Evolutionary conservation across 257 asterid species (phyloP), one percentile per base, ranked within the genome.

Genomic region (Nyctanthes arbortristis): DNA sequence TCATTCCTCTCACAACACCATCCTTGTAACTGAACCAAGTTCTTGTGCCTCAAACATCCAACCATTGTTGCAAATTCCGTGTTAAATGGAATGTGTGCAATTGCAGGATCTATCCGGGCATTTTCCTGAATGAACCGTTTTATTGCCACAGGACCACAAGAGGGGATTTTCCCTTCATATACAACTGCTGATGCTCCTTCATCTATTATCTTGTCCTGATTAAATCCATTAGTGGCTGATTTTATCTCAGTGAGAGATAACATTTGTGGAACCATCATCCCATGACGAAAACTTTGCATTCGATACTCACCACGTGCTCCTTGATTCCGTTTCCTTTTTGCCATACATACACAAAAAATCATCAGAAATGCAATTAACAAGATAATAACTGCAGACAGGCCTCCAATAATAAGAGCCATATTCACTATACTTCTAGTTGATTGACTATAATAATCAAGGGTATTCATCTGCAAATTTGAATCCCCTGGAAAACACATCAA

Each of bases 1-100:
- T 92, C 98, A 27, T 83, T 81, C 79, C 80, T 82, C 86, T 89
- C 96, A 43, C 94, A 87, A 54, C 96, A 92, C 96, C 96, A 92
- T 7, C 97, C 97, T 34, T 80, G 85, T 0, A 92, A 79, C 77
- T 84, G 92, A 52, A 89, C 89, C 57, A 92, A 65, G 67, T 92
- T 86, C 78, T 82, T 89, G 84, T 92, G 97, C 82, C 80, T 84
- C 73, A 89, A 81, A 63, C 93, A 92, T 0, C 96, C 94, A 20
- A 84, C 83, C 91, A 89, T 86, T 31, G 96, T 84, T 1, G 89
- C 90, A 61, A 89, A 83, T 74, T 92, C 96, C 4, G 83, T 86
- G 65, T 82, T 76, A 33, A 92, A 87, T 0, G 96, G 96, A 10
- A 82, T 60, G 0, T 72, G 61, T 0, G 83, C 64, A 10, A 68